These are phyloP conservation scores for Vigna angularis DNA, from an alignment of 306 rosid genomes.

Conservation along the genomic window DNA sequence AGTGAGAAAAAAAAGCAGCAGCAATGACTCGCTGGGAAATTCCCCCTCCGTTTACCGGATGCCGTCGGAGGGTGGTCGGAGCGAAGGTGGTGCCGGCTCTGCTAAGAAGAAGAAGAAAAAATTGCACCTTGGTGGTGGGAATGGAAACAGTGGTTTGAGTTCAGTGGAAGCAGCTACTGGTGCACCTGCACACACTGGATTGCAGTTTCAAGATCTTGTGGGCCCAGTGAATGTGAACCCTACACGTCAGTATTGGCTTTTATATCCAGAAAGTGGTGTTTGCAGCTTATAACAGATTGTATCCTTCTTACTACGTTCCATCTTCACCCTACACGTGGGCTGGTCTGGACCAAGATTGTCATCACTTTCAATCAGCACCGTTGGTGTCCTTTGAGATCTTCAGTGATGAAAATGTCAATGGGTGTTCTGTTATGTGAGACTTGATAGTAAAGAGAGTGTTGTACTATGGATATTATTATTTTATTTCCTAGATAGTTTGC, in stretches of 20 bases:
- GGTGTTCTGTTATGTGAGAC: conserved; percentile 74
- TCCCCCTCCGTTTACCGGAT: conserved; percentile 28
- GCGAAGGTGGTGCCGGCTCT: conserved; percentile 40
- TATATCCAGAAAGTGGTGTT: conserved; percentile 39
- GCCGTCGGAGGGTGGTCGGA: conserved; percentile 35
- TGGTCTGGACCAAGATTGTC: conserved; percentile 38
- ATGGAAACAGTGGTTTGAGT: conserved; percentile 1
- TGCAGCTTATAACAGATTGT: conserved; percentile 48
- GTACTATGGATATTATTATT: not conserved
- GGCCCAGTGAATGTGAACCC: conserved; percentile 51
- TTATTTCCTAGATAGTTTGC: conserved; percentile 8
- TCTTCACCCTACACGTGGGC: conserved; percentile 53
- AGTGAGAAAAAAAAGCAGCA: not conserved
- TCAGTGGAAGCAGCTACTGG: not conserved
- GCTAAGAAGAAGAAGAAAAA: conserved; percentile 63
- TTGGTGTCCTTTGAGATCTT: conserved; percentile 63
- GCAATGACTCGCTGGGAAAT: conserved; percentile 38
- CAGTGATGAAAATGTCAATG: conserved; percentile 88
- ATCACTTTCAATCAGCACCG: conserved; percentile 49
- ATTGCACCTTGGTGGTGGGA: conserved; percentile 48
- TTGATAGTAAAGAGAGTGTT: conserved; percentile 16
- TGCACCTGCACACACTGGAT: conserved; percentile 55
- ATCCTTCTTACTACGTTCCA: conserved; percentile 51
- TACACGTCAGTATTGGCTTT: conserved; percentile 48
- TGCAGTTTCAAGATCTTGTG: conserved; percentile 48